These are phyloP conservation scores for Ambispora gerdemannii DNA, from an alignment of 192 early-diverging fungal genomes.

Conservation along the genomic window DNA sequence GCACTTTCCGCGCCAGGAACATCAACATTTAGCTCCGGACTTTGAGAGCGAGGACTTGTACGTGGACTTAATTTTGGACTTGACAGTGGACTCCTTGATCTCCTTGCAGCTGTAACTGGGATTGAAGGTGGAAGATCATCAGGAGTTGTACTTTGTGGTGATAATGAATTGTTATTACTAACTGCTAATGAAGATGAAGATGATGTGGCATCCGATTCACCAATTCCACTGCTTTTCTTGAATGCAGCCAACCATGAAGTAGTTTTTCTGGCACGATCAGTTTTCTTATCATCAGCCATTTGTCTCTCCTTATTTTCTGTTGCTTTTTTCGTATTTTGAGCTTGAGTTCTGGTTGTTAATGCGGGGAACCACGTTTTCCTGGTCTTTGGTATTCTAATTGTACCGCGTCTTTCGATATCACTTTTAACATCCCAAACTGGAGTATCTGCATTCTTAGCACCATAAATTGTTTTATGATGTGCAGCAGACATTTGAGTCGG, in stretches of 20 bases:
- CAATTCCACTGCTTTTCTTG: not conserved
- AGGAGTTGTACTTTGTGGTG: not conserved
- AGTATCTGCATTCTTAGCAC: not conserved
- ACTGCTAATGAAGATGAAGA: too few species aligned
- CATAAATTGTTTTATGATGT: not conserved
- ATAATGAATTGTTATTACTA: not conserved
- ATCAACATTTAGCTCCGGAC: not conserved
- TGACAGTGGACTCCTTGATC: not conserved
- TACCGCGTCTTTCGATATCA: not conserved
- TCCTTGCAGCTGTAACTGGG: not conserved
- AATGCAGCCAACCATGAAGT: not conserved
- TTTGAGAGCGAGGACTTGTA: not conserved
- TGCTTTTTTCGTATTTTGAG: not conserved
- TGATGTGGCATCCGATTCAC: too few species aligned
- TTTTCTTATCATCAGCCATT: not conserved
- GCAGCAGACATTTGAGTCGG: slow-evolving; percentile 4
- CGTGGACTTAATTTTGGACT: too few species aligned
- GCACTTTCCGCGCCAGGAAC: too few species aligned
- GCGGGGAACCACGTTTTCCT: not conserved
- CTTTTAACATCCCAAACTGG: not conserved
- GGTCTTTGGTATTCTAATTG: not conserved
- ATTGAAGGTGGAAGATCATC: not conserved
- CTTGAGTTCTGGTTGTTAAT: not conserved
- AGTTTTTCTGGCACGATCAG: not conserved
- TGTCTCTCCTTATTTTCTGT: not conserved